Conservation (phyloP, 495 filamentous ascomycete species). For the Penicillium goetzii region DNA sequence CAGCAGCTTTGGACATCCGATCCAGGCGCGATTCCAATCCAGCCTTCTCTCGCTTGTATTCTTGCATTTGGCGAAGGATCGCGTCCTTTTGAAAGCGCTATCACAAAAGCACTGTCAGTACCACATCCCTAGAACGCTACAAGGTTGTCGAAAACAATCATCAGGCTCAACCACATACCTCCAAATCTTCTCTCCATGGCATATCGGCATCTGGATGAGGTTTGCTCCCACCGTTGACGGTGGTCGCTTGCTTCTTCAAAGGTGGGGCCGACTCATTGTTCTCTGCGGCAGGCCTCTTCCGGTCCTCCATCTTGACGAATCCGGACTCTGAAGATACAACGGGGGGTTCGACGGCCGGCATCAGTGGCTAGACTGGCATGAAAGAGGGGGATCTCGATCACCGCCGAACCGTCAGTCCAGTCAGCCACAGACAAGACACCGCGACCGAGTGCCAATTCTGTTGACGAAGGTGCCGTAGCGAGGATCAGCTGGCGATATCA, state of each 20-base stretch:
- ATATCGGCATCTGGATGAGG: conserved; percentile 77
- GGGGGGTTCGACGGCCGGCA: conserved; percentile 77
- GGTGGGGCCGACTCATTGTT: conserved; percentile 81
- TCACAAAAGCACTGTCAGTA: conserved; percentile 23
- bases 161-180: conserved; percentile 61
- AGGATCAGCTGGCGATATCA: background rate
- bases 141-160: background rate
- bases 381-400: conserved; percentile 37
- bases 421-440: conserved; percentile 37
- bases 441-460: conserved; percentile 38
- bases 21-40: conserved; percentile 75
- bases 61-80: conserved; percentile 94
- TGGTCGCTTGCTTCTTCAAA: conserved; percentile 78
- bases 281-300: conserved; percentile 83
- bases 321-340: conserved; percentile 69
- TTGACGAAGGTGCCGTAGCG: conserved; percentile 17
- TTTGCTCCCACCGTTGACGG: conserved; percentile 73
- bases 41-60: conserved; percentile 88
- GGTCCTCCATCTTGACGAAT: conserved; percentile 94
- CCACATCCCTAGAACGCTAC: background rate
- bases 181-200: conserved; percentile 84
- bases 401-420: conserved; percentile 47
- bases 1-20: conserved; percentile 72
- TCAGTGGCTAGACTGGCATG: conserved; percentile 62
- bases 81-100: conserved; percentile 97